Evolutionary conservation across 768 basidiomycete species (phyloP), one percentile per base, ranked within the genome.

Genomic region (Mycena crocata): DNA sequence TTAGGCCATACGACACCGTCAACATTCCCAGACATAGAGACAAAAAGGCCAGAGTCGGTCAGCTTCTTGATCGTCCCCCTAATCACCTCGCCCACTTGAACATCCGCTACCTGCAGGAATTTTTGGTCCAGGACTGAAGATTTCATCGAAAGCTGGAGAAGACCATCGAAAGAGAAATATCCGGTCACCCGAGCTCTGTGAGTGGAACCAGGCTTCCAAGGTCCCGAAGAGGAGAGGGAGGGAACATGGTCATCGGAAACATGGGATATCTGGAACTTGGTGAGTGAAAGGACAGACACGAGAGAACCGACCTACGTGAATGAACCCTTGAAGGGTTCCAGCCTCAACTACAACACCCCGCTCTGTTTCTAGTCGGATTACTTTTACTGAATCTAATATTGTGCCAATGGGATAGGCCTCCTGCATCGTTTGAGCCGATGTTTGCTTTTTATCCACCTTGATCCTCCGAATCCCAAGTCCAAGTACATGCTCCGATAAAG

Each of bases 1-100:
- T 90, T 87, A 0, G 96, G 96, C 93, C 94, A 98, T 24, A 98
- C 85, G 30, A 98, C 91, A 31, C 94, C 98, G 73, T 98, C 95
- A 34, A 98, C 90, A 65, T 87, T 93, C 7, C 94, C 95, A 6
- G 92, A 89, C 60, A 99, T 83, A 31, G 93, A 89, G 44, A 99
- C 89, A 73, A 98, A 97, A 39, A 99, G 80, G 0, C 88, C 92
- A 35, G 87, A 85, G 62, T 93, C 91, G 3, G 91, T 91, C 52
- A 99, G 84, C 66, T 87, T 90, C 80, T 94, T 96, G 68, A 99
- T 88, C 0, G 90, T 94, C 8, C 93, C 95, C 79, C 92, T 96
- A 71, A 99, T 81, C 24, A 91, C 75, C 75, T 96, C 91, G 26
- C 98, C 98, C 42, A 96, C 92, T 75, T 89, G 84, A 57, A 98